These are phyloP conservation scores for Meyerozyma guilliermondii DNA, from an alignment of 1,139 yeast genomes.

Conservation along the genomic window DNA sequence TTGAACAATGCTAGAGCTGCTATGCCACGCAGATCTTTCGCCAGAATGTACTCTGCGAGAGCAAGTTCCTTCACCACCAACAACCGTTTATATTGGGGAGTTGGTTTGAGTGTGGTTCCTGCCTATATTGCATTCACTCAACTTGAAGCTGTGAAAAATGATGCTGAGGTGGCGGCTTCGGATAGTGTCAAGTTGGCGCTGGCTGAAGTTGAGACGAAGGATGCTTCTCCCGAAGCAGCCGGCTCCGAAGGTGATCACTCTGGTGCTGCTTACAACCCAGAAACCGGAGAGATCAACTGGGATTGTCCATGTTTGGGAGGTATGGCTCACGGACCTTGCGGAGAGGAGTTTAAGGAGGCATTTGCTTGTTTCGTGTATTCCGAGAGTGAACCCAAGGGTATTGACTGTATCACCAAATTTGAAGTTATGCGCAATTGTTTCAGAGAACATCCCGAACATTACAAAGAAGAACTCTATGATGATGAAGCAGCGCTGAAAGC, in stretches of 20 bases:
- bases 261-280: conserved; percentile 85
- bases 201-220: background rate
- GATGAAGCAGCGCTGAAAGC: conserved; percentile 44
- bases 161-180: background rate
- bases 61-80: background rate
- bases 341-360: conserved; percentile 95
- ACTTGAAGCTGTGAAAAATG: background rate
- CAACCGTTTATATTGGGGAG: background rate
- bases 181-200: background rate
- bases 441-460: conserved; percentile 88
- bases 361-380: conserved; percentile 95
- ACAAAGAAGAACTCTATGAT: conserved; percentile 84
- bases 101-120: background rate
- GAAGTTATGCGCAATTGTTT: conserved; percentile 93
- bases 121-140: background rate
- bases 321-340: conserved; percentile 98
- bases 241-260: conserved; percentile 26
- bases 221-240: conserved; percentile 3
- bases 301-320: conserved; percentile 99
- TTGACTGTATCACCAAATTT: conserved; percentile 91
- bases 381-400: conserved; percentile 93
- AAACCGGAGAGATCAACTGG: conserved; percentile 99
- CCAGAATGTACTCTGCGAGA: background rate
- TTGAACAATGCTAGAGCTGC: background rate
- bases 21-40: background rate